Evolutionary conservation across 176 grass and related monocot species (phyloP), one percentile per base, ranked within the genome.

Genomic region (Metroxylon sagu): DNA sequence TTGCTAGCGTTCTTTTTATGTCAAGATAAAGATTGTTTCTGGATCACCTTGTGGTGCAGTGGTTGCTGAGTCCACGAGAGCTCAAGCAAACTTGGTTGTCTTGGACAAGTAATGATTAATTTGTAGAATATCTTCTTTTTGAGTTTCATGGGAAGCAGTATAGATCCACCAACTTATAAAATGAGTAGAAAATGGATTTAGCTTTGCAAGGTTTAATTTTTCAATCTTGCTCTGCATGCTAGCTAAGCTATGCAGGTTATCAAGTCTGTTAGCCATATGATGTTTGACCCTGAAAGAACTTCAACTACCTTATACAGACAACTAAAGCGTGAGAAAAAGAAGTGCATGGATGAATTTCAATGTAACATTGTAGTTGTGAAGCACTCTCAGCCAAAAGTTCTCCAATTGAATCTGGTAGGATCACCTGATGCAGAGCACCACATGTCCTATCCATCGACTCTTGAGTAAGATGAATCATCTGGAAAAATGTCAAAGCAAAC

Each of bases 301-400:
- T 8, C 35, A 39, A 39, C 35, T 39, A 30, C 35, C 1, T 39
- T 39, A 39, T 23, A 23, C 27, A 98, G 94, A 82, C 88, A 93
- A 54, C 76, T 98, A 70, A 98, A 86, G 64, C 84, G 93, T 68
- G 94, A 98, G 56, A 88, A 98, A 56, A 98, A 89, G 52, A 74
- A 57, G 21, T 98, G 94, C 49, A 68, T 98, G 57, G 94, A 98
- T 66, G 85, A 98, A 57, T 73, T 98, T 30, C 94, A 89, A 64
- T 98, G 94, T 65, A 98, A 98, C 65, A 98, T 98, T 54, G 94
- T 93, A 31, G 84, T 93, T 56, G 92, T 98, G 94, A 98, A 98
- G 80, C 84, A 79, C 17, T 89, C 82, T 23, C 88, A 93, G 61
- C 88, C 94, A 31, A 93, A 98, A 83, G 94, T 98, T 80, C 76